A percentile compares a stretch with the other conserved stretches of the same genome.
These are phyloP conservation scores for Penicillium daleae DNA, from an alignment of 495 filamentous ascomycete genomes.

Conservation along the genomic window DNA sequence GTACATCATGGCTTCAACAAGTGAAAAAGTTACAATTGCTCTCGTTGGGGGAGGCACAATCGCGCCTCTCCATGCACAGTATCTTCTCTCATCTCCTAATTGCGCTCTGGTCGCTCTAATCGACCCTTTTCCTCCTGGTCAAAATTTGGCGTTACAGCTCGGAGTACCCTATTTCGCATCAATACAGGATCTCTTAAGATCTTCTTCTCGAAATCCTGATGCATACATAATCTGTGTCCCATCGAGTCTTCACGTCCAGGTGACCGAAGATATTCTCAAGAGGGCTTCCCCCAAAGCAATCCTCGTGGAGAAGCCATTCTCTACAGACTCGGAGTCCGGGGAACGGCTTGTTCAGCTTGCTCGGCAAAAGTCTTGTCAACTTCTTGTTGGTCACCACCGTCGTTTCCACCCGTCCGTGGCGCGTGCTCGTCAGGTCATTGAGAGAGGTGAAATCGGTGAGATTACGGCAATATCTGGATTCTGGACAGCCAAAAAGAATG, in stretches of 20 bases:
- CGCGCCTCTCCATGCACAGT: conserved; percentile 14
- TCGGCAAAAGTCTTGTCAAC: conserved; percentile 8
- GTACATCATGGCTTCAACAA: background rate
- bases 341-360: conserved; percentile 1
- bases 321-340: conserved; percentile 12
- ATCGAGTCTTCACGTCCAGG: conserved; percentile 13
- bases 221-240: conserved; percentile 20
- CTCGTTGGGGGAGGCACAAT: conserved; percentile 13
- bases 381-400: conserved; percentile 22
- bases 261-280: conserved; percentile 10
- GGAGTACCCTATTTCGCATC: background rate
- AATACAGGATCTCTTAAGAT: background rate
- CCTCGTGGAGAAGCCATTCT: conserved; percentile 18
- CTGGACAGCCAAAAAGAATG: conserved; percentile 19
- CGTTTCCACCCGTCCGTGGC: conserved; percentile 17
- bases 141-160: background rate
- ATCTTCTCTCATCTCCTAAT: conserved; percentile 9
- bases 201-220: background rate
- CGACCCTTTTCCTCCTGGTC: conserved; percentile 1
- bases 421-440: conserved; percentile 3
- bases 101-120: conserved; percentile 10
- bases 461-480: conserved; percentile 18
- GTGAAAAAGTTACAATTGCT: conserved; percentile 5
- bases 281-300: conserved; percentile 11
- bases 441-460: conserved; percentile 8